A percentile compares a stretch with the other conserved stretches of the same genome.
These are phyloP conservation scores for Russula abietina DNA, from an alignment of 768 basidiomycete genomes.

Conservation along the genomic window DNA sequence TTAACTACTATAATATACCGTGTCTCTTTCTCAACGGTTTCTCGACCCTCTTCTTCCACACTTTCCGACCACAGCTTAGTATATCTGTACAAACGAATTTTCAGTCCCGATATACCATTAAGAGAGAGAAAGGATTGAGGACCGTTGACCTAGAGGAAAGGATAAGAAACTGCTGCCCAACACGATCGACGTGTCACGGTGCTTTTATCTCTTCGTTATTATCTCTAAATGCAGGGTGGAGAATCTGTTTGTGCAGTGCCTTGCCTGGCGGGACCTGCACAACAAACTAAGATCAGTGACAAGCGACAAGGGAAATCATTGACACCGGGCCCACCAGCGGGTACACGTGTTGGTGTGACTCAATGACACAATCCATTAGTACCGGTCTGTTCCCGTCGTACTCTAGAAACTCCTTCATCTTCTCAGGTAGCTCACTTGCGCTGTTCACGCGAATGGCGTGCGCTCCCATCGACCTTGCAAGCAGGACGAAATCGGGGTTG, in stretches of 20 bases:
- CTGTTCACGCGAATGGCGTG: slow-evolving; percentile 76
- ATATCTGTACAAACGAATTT: no score
- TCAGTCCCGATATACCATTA: slow-evolving; percentile 1
- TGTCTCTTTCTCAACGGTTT: no score
- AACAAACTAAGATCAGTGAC: slow-evolving; percentile 21
- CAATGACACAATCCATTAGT: slow-evolving; percentile 85
- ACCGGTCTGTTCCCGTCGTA: slow-evolving; percentile 84
- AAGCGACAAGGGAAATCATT: slow-evolving; percentile 8
- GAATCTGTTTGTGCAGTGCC: slow-evolving; percentile 85
- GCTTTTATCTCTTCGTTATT: slow-evolving; percentile 14
- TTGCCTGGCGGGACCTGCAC: slow-evolving; percentile 82
- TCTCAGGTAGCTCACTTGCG: slow-evolving; percentile 74
- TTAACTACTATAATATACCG: no score
- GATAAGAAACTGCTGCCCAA: neutral
- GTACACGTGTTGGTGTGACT: slow-evolving; percentile 81
- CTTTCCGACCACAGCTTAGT: no score
- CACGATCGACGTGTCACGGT: neutral
- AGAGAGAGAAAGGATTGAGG: neutral
- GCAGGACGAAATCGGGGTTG: slow-evolving; percentile 90
- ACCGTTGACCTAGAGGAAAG: neutral
- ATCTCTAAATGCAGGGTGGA: slow-evolving; percentile 48
- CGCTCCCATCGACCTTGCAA: slow-evolving; percentile 87
- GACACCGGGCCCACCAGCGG: slow-evolving; percentile 58
- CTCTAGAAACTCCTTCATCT: slow-evolving; percentile 99
- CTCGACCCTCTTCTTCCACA: no score